Conservation (phyloP, 2,329 filamentous ascomycete species). For the Xylaria sp. region DNA sequence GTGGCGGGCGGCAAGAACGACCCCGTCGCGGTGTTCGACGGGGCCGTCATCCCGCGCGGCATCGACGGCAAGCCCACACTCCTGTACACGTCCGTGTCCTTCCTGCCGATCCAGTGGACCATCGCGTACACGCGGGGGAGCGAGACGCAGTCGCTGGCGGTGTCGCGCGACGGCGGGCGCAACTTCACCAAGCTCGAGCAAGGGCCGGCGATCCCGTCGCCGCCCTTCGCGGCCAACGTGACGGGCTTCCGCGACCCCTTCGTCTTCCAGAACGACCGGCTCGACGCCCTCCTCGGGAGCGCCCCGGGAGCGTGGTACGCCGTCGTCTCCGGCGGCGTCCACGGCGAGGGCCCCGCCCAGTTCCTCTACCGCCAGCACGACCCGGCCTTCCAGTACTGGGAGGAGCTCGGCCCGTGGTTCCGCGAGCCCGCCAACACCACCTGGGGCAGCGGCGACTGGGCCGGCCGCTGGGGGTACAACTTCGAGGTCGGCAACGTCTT, state of each 20-base stretch:
- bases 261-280: conserved; percentile 42
- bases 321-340: conserved; percentile 44
- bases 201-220: conserved; percentile 42
- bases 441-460: conserved; percentile 40
- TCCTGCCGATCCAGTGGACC: conserved; percentile 50
- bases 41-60: conserved; percentile 46
- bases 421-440: conserved; percentile 43
- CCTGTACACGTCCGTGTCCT: conserved; percentile 48
- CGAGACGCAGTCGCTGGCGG: conserved; percentile 49
- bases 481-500: conserved; percentile 50
- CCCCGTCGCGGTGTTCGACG: conserved; percentile 48
- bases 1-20: conserved; percentile 38
- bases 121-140: conserved; percentile 48
- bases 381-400: conserved; percentile 41
- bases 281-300: conserved; percentile 41
- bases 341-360: conserved; percentile 41
- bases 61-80: conserved; percentile 48
- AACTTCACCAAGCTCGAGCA: conserved; percentile 44
- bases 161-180: conserved; percentile 37
- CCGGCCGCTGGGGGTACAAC: conserved; percentile 46
- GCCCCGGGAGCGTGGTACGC: conserved; percentile 42
- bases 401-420: conserved; percentile 41
- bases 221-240: conserved; percentile 44
- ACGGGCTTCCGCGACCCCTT: conserved; percentile 48
- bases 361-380: conserved; percentile 45